Conservation (phyloP, 192 early-diverging fungal genomes). For the Backusella mclennaniae region DNA sequence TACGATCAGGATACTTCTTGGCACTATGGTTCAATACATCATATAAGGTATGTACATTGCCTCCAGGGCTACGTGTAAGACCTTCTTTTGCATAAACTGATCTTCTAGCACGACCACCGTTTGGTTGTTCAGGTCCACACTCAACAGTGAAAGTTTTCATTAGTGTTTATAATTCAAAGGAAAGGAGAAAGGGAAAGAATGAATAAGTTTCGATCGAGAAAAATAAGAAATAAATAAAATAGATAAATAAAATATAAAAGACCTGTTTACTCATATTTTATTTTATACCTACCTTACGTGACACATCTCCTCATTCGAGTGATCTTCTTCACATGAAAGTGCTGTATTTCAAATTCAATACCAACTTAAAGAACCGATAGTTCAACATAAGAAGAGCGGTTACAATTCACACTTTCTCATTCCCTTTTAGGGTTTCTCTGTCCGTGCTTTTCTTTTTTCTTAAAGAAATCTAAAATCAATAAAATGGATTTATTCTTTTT, state of each 20-base stretch:
- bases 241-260: neutral
- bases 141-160: conserved; percentile 31
- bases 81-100: conserved; percentile 44
- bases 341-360: conserved; percentile 3
- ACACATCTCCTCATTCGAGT: neutral
- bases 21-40: conserved; percentile 64
- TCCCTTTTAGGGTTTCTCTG: conserved; percentile 3
- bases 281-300: neutral
- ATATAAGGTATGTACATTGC: conserved; percentile 63
- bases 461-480: neutral
- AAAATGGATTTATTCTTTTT: neutral
- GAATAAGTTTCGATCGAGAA: neutral
- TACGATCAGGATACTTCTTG: conserved; percentile 52
- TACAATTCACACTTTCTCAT: neutral
- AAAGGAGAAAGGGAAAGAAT: neutral
- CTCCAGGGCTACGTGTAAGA: conserved; percentile 42
- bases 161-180: conserved; percentile 1
- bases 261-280: neutral
- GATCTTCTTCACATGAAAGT: conserved; percentile 7
- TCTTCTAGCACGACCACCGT: conserved; percentile 40
- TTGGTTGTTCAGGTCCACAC: conserved; percentile 27
- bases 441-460: neutral
- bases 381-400: neutral
- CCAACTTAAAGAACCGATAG: neutral
- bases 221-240: neutral